Base-by-base conservation (phyloP, 2,329 filamentous ascomycete genomes). In the Teratosphaeria gauchensis region DNA sequence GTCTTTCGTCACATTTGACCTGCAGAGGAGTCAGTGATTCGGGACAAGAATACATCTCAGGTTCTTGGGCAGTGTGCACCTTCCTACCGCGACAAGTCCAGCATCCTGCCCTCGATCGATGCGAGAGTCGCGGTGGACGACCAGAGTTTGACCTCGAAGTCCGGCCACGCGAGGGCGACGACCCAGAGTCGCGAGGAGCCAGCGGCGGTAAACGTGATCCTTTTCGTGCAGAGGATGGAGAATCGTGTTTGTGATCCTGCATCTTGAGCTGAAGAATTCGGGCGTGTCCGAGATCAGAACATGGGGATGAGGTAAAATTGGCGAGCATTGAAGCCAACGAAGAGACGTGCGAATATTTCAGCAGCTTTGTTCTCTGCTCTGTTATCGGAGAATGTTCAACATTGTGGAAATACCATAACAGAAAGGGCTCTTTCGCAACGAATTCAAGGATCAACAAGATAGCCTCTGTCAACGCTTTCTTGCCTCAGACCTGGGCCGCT, bases 1-100 rank as follows among this genome's bases (percentile, higher is more conserved):
- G 76, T 48, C 72, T 72, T 69, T 83, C 81, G 66, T 83, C 81
- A 68, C 81, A 83, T 75, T 83, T 83, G 24, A 82, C 80, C 68
- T 71, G 56, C 74, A 65, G 14, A 21, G 6, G 51, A 19, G 56
- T 59, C 48, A 62, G 51, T 32, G n/a, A 42, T 21, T 28, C 30
- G 51, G 24, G 55, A 31, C 11, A 19, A 4, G 28, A 51, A 38
- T 35, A 16, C 32, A 51, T 19, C 21, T 12, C 38, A 16, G 33
- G 31, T 4, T 48, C 16, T n/a, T n/a, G 14, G 42, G 16, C 16
- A 14, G 33, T 12, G 11, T 38, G 48, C 59, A 71, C 71, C 64
- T 74, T 74, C 32, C 72, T 62, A 24, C 66, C 70, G 14, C 72
- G 64, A 62, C 72, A 74, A 9, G 72, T 74, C 68, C 80, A 82